These are phyloP conservation scores for Cercospora sojina DNA, from an alignment of 2,329 filamentous ascomycete genomes.

Conservation along the genomic window DNA sequence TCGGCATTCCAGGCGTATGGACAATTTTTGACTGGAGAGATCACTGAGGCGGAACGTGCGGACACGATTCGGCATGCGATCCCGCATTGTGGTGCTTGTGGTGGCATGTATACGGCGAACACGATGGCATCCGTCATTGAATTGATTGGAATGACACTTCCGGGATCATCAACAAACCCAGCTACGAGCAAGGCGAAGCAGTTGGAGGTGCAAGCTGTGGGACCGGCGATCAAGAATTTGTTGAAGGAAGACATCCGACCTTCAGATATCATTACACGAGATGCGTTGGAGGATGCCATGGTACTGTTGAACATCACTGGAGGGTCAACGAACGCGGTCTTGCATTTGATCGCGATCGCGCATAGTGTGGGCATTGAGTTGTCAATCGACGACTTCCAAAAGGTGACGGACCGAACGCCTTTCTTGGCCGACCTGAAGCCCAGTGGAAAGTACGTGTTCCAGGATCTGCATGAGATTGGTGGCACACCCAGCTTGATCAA, in stretches of 20 bases:
- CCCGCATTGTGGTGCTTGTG: conserved; percentile 78
- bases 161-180: conserved; percentile 53
- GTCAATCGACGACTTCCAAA: conserved; percentile 54
- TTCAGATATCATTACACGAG: conserved; percentile 50
- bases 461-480: conserved; percentile 59
- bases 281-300: conserved; percentile 54
- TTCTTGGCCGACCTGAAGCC: conserved; percentile 54
- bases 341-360: conserved; percentile 54
- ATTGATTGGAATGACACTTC: conserved; percentile 52
- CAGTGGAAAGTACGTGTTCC: conserved; percentile 55
- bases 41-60: conserved; percentile 85
- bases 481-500: conserved; percentile 53
- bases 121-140: conserved; percentile 55
- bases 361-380: conserved; percentile 52
- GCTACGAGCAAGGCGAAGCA: conserved; percentile 53
- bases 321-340: conserved; percentile 53
- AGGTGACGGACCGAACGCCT: conserved; percentile 51
- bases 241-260: conserved; percentile 53
- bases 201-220: conserved; percentile 51
- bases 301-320: conserved; percentile 52
- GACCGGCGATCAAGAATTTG: conserved; percentile 52
- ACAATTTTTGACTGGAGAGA: conserved; percentile 87
- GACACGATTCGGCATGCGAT: conserved; percentile 94
- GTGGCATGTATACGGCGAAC: conserved; percentile 68
- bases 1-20: conserved; percentile 98